Base-by-base conservation (phyloP, 2,329 filamentous ascomycete genomes). In the Beauveria caledonica region DNA sequence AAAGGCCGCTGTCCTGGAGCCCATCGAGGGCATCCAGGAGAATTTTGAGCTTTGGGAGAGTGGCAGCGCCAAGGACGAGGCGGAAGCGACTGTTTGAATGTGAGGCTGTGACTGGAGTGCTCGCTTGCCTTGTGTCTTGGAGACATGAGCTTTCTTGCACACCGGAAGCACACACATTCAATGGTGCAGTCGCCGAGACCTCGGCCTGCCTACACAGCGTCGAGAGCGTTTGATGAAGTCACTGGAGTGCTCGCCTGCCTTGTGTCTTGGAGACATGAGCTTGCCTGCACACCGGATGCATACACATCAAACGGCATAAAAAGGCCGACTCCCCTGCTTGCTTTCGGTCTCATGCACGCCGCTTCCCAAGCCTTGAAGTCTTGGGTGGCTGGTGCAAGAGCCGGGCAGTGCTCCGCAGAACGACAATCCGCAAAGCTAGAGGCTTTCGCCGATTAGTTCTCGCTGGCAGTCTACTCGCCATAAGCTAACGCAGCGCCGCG, bases 1-100 rank as follows among this genome's bases (percentile, higher is more conserved):
- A 27, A 73, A 76, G 56, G 80, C 80, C 2, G 76, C 79, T 1
- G 67, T 81, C 2, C 71, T 86, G 15, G 71, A 80, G 59, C 79
- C 82, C 1, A 76, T 86, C 5, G 82, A 86, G 58, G 84, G 81
- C 51, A 80, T 82, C 0, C 82, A 79, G 45, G 82, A 85, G 66
- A 79, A 73, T 68, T 84, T 89, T 66, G 85, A 88, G 66, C 78
- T 90, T 17, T 89, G 86, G 86, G 87, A 89, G 72, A 89, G 86
- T 68, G 80, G 78, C 27, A 88, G 85, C 70, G 80, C 81, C 27
- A 82, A 84, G 64, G 86, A 84, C 52, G 86, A 83, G 60, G 67
- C 71, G 1, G 78, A 80, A 61, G 59, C 62, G n/a, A 10, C 46
- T n/a, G 51, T 33, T 36, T 51, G 56, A 59, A 44, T 42, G 56